These are phyloP conservation scores for Amanita rubescens DNA, from an alignment of 768 basidiomycete species.

Conservation along the genomic window DNA sequence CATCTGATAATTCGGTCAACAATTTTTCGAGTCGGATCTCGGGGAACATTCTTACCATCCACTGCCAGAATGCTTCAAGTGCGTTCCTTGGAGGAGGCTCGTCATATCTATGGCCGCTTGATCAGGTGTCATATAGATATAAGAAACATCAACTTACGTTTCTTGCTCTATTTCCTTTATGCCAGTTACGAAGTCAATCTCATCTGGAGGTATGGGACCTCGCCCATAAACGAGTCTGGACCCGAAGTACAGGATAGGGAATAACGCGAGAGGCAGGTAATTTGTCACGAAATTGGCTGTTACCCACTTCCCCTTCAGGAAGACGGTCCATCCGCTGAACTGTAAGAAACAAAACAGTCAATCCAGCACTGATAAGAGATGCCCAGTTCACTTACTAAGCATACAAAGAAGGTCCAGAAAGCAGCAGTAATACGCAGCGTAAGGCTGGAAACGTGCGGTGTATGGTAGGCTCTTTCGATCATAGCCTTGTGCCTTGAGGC, in stretches of 20 bases:
- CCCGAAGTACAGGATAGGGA: constrained; percentile 67
- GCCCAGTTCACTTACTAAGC: constrained; percentile 43
- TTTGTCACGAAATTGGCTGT: constrained; percentile 73
- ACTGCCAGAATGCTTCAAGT: constrained; percentile 66
- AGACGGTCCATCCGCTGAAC: constrained; percentile 39
- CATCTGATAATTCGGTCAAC: constrained; percentile 11
- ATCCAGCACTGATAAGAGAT: not conserved
- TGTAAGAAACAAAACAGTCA: constrained; percentile 10
- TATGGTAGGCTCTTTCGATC: constrained; percentile 69
- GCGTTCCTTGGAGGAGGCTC: constrained; percentile 66
- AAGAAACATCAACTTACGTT: constrained; percentile 26
- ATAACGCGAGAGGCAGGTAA: constrained; percentile 64
- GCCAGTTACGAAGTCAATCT: constrained; percentile 83
- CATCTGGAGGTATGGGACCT: constrained; percentile 37
- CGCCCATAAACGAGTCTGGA: constrained; percentile 49
- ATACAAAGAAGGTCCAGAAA: constrained; percentile 40
- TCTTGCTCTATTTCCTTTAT: constrained; percentile 66
- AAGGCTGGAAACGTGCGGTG: constrained; percentile 59
- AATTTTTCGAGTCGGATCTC: not conserved
- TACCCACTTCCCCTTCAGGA: constrained; percentile 35
- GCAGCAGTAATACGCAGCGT: constrained; percentile 57
- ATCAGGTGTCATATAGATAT: not conserved
- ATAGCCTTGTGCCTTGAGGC: constrained; percentile 73
- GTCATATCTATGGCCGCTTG: constrained; percentile 37
- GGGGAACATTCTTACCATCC: constrained; percentile 53